A percentile compares a stretch with the other conserved stretches of the same genome.
Conservation (phyloP, 2,329 filamentous ascomycete species). For the Gnomoniopsis sp. region DNA sequence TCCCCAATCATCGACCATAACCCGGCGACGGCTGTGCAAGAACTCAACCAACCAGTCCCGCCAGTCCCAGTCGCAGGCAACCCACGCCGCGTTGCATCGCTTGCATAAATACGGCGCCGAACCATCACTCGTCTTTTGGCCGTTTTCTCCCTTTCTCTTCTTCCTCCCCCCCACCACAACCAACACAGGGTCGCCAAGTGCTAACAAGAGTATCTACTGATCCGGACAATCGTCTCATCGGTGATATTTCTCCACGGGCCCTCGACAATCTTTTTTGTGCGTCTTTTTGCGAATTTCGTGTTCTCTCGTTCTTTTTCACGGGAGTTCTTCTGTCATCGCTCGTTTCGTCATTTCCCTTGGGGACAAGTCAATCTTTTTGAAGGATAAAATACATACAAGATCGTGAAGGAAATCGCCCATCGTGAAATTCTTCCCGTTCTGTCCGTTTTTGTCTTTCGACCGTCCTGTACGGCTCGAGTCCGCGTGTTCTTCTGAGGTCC, state of each 20-base stretch:
- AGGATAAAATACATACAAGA: slow-evolving; percentile 12
- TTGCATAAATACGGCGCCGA: slow-evolving; percentile 35
- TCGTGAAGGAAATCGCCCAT: slow-evolving; percentile 11
- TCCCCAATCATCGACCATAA: slow-evolving; percentile 1
- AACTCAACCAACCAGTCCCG: slow-evolving; percentile 19
- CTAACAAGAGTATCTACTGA: slow-evolving; percentile 49
- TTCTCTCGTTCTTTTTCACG: slow-evolving; percentile 33
- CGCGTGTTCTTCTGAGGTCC: slow-evolving; percentile 21
- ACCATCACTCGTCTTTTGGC: slow-evolving; percentile 29
- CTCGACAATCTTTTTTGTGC: slow-evolving; percentile 43
- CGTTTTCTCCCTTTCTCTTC: slow-evolving; percentile 35
- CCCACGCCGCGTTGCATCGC: slow-evolving; percentile 19
- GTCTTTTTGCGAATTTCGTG: slow-evolving; percentile 31
- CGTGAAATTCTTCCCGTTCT: slow-evolving; percentile 31
- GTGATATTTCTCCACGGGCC: slow-evolving; percentile 53
- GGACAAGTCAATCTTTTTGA: slow-evolving; percentile 26
- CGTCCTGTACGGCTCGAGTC: slow-evolving; percentile 30
- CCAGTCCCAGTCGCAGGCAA: slow-evolving; percentile 13
- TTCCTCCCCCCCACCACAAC: slow-evolving; percentile 49
- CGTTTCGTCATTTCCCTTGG: slow-evolving; percentile 53
- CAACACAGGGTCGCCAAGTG: slow-evolving; percentile 57
- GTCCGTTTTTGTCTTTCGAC: slow-evolving; percentile 28
- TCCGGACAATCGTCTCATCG: slow-evolving; percentile 32
- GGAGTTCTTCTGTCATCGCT: slow-evolving; percentile 35
- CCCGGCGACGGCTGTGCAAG: not conserved